These are phyloP conservation scores for Symbiodinium pilosum DNA, from an alignment of 73 alveolate species.

Conservation along the genomic window DNA sequence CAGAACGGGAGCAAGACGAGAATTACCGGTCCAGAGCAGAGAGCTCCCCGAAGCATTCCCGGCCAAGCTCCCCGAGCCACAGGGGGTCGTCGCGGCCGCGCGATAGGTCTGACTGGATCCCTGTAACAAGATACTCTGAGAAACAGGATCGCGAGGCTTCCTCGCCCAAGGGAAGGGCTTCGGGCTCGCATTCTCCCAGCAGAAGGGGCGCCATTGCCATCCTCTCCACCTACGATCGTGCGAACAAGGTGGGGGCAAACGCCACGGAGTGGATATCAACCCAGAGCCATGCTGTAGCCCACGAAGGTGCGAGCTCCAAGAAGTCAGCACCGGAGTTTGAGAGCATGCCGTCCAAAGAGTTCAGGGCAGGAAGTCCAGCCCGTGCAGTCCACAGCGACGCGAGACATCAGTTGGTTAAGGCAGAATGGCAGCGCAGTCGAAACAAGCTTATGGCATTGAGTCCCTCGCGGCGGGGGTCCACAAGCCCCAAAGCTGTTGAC, in stretches of 20 bases:
- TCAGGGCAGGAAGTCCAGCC: too few species aligned
- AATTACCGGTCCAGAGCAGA: neutral
- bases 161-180: neutral
- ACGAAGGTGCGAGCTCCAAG: neutral
- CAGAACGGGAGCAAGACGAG: neutral
- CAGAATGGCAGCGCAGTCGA: conserved; percentile 28
- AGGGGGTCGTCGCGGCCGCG: too few species aligned
- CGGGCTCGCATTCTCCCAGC: neutral
- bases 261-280: neutral
- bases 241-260: neutral
- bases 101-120: neutral
- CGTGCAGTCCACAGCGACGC: too few species aligned
- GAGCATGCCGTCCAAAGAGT: neutral
- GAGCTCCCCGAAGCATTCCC: neutral
- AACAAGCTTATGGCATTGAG: conserved; percentile 31
- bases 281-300: neutral
- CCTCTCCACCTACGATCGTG: neutral
- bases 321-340: neutral
- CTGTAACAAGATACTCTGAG: too few species aligned
- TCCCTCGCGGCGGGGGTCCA: conserved; percentile 22
- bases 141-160: neutral
- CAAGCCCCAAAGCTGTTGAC: neutral
- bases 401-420: too few species aligned
- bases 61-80: too few species aligned
- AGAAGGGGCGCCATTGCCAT: neutral